Base-by-base conservation (phyloP, 2,329 filamentous ascomycete species). In the Clonostachys rosea region DNA sequence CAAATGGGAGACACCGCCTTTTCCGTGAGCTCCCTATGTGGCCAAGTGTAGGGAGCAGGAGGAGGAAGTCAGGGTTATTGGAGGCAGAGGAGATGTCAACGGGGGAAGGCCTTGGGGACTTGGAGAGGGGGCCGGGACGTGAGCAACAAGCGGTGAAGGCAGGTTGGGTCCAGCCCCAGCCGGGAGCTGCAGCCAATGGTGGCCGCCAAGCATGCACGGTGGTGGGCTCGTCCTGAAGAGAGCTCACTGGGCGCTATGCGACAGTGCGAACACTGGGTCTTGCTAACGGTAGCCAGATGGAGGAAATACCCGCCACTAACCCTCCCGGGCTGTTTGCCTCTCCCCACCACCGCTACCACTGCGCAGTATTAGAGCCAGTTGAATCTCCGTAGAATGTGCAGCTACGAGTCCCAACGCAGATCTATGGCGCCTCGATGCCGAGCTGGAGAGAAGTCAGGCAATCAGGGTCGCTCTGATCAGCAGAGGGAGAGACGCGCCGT, bases 1-100 rank as follows among this genome's bases (percentile, higher is more conserved):
- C 50, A 49, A 65, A 59, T 59, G 56, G 59, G 59, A 59, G 69
- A 71, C 68, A 71, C 69, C 69, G 68, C 69, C 64, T 71, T 70
- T 59, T 49, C 47, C 47, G 43, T 61, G 54, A 61, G 57, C 54
- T 60, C 56, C 60, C 61, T 56, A 51, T 53, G 35, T 39, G 52
- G 52, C 56, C 49, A 62, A 56, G 55, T 60, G 59, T 58, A 55
- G 52, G 56, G 40, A 36, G 40, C 34, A 49, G 17, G 33, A 49
- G 47, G 42, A 46, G 34, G 44, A 46, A 45, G 43, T 37, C 14
- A 20, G 40, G 39, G 42, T 35, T 18, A 33, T 30, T 44, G 24
- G 40, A 45, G 37, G 43, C 42, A 20, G 42, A 48, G 33, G 35
- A 44, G 35, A 18, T 42, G 30, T 39, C 36, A 20, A 33, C 34